A percentile compares a stretch with the other conserved stretches of the same genome.
Evolutionary conservation across 1,284 basidiomycete species (phyloP).

Genomic region (Bondarzewia mesenterica): DNA sequence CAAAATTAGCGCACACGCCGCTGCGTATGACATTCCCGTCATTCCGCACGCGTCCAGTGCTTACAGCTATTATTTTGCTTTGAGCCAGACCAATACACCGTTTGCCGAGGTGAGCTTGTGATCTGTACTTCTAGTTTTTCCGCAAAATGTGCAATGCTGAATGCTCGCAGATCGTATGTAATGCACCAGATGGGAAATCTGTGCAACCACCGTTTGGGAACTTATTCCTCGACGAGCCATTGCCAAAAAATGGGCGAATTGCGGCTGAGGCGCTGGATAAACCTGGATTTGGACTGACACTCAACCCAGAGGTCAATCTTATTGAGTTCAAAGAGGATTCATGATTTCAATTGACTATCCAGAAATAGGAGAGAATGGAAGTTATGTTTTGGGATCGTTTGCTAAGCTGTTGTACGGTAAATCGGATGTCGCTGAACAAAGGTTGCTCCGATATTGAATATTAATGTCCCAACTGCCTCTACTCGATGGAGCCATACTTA

Average conservation of each 20-base stretch:
- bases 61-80: neutral
- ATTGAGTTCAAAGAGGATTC: neutral
- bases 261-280: neutral
- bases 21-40: neutral
- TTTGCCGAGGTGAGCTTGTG: neutral
- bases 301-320: neutral
- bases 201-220: neutral
- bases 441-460: no score
- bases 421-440: no score
- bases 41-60: neutral
- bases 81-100: neutral
- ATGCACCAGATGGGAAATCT: neutral
- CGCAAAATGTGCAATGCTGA: no score
- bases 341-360: no score
- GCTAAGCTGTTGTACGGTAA: no score
- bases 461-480: no score
- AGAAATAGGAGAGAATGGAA: no score
- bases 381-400: no score
- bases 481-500: no score
- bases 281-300: neutral
- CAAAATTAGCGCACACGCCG: neutral
- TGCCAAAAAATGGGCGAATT: neutral
- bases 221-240: neutral
- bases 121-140: no score
- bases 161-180: neutral